Percentiles rank a stretch among this genome's conserved stretches.
phyloP scores from a whole-genome alignment of 2,329 filamentous ascomycete genomes.

The Chalara sp. region DNA sequence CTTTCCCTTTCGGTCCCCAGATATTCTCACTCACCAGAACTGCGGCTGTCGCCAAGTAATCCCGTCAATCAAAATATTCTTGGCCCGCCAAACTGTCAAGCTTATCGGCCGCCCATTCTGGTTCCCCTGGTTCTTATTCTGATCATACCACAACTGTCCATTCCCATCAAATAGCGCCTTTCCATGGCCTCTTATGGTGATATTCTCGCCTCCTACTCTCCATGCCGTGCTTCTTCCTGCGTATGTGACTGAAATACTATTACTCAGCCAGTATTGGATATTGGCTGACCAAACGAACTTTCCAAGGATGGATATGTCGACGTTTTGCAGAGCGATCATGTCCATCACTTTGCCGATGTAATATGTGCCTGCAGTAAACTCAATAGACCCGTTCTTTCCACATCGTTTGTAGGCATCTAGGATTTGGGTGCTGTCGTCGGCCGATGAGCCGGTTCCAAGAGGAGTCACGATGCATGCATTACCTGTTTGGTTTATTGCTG shows the following conservation, averaged over 20 bases:
- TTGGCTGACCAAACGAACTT: constrained; percentile 41
- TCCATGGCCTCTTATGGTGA: constrained; percentile 43
- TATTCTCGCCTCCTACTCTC: constrained; percentile 44
- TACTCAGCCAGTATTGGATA: constrained; percentile 44
- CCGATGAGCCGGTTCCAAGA: too few species aligned
- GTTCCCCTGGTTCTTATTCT: constrained; percentile 36
- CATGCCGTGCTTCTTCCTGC: constrained; percentile 49
- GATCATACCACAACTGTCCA: constrained; percentile 53
- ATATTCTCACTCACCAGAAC: neutral
- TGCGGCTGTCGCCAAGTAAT: constrained; percentile 37
- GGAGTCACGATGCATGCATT: too few species aligned
- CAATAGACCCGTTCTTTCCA: constrained; percentile 31
- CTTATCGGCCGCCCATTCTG: constrained; percentile 41
- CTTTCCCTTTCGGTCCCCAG: too few species aligned
- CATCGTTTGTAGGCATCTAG: constrained; percentile 34
- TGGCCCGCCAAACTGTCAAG: constrained; percentile 43
- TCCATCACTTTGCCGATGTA: constrained; percentile 39
- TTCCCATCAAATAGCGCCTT: constrained; percentile 52
- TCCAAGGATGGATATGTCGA: constrained; percentile 45
- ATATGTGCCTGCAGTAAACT: constrained; percentile 37
- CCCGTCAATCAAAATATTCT: constrained; percentile 39
- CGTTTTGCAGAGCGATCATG: constrained; percentile 33
- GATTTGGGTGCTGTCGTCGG: constrained; percentile 36
- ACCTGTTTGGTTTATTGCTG: too few species aligned
- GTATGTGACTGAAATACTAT: constrained; percentile 43